These are phyloP conservation scores for Ceratobasidium sp. DNA, from an alignment of 1,284 basidiomycete species.

Conservation along the genomic window DNA sequence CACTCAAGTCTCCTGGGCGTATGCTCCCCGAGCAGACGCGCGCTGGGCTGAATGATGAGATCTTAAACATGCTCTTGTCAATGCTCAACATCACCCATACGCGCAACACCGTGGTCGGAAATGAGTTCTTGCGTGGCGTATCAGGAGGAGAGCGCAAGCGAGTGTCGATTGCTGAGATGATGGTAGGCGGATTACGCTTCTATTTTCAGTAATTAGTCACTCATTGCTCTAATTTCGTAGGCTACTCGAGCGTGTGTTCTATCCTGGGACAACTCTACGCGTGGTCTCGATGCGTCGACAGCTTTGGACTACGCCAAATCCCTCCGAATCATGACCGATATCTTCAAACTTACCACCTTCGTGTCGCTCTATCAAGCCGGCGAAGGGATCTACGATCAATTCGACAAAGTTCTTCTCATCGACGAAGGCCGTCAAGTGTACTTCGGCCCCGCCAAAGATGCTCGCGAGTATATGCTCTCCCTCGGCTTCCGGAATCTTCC, in stretches of 20 bases:
- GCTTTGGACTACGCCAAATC: slow-evolving; percentile 66
- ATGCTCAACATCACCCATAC: slow-evolving; percentile 74
- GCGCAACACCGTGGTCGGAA: slow-evolving; percentile 66
- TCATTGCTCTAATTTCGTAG: background rate
- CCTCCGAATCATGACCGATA: slow-evolving; percentile 67
- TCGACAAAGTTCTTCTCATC: slow-evolving; percentile 63
- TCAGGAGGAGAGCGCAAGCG: slow-evolving; percentile 72
- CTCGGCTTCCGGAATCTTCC: slow-evolving; percentile 61
- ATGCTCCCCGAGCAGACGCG: slow-evolving; percentile 62
- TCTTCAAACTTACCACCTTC: slow-evolving; percentile 60
- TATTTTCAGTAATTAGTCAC: background rate
- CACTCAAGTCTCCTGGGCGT: slow-evolving; percentile 65
- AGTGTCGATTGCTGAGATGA: slow-evolving; percentile 71
- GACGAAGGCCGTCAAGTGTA: slow-evolving; percentile 67
- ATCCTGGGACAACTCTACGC: slow-evolving; percentile 65
- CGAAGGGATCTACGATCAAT: slow-evolving; percentile 62
- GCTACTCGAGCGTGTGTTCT: slow-evolving; percentile 59
- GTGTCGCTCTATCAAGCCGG: slow-evolving; percentile 66
- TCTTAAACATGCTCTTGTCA: slow-evolving; percentile 66
- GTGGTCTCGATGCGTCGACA: slow-evolving; percentile 45
- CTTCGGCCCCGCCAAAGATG: slow-evolving; percentile 65
- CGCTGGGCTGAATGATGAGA: slow-evolving; percentile 63
- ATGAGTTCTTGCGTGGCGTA: slow-evolving; percentile 69
- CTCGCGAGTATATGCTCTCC: slow-evolving; percentile 64
- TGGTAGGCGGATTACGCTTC: slow-evolving; percentile 52